A percentile compares a stretch with the other conserved stretches of the same genome.
phyloP scores from a whole-genome alignment of 441 rosid species.

The Cnidoscolus chayamansa region DNA sequence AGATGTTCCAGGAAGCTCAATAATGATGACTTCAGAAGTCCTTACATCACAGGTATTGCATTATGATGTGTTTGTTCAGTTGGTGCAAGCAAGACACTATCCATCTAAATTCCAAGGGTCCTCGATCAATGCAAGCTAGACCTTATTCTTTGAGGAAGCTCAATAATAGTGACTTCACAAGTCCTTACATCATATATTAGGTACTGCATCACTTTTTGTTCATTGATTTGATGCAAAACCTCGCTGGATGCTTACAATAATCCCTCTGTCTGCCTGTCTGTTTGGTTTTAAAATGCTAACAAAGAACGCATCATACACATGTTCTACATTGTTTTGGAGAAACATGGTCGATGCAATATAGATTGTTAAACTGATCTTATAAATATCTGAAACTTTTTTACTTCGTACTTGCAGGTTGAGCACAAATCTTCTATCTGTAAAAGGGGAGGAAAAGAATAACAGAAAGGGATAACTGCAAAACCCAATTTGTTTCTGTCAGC shows the following conservation, averaged over 20 bases:
- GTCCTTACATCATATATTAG: neutral
- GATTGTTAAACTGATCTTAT: neutral
- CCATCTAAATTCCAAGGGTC: neutral
- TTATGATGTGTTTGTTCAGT: neutral
- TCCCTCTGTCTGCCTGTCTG: too few relatives aligned
- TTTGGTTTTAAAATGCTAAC: neutral
- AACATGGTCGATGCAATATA: neutral
- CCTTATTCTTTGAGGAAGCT: neutral
- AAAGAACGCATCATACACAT: neutral
- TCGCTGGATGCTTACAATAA: neutral
- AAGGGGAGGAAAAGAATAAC: neutral
- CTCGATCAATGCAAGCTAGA: neutral
- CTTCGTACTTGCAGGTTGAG: neutral
- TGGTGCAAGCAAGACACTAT: too few relatives aligned
- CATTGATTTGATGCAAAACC: neutral
- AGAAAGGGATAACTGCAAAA: neutral
- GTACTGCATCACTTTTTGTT: neutral
- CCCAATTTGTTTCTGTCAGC: neutral
- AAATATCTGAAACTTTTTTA: neutral
- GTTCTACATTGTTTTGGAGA: neutral
- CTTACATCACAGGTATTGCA: neutral
- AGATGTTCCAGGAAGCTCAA: neutral
- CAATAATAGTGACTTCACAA: neutral
- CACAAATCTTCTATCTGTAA: neutral
- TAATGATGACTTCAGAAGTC: neutral